Evolutionary conservation across 768 basidiomycete genomes (phyloP).

Genomic region (Pisolithus albus): DNA sequence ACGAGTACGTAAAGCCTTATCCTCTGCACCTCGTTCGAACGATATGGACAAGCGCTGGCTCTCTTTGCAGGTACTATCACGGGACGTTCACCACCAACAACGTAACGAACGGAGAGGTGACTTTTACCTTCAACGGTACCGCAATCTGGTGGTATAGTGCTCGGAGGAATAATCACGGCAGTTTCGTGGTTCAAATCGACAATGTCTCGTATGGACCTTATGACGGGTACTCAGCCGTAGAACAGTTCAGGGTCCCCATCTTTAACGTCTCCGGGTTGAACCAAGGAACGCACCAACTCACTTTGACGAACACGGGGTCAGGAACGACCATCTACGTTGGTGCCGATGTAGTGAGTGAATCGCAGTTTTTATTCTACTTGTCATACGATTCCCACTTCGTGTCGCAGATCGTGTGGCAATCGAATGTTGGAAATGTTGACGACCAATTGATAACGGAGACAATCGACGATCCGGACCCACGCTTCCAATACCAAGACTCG

Average conservation of each 20-base stretch:
- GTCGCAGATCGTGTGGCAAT: slow-evolving; percentile 22
- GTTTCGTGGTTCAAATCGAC: slow-evolving; percentile 39
- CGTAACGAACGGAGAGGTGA: slow-evolving; percentile 26
- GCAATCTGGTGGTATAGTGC: slow-evolving; percentile 45
- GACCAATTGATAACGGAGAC: slow-evolving; percentile 14
- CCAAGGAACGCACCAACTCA: slow-evolving; percentile 32
- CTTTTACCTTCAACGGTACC: slow-evolving; percentile 44
- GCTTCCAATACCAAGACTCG: slow-evolving; percentile 31
- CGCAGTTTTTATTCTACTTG: neutral
- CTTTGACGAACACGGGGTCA: slow-evolving; percentile 26
- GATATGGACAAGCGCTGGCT: too few species aligned
- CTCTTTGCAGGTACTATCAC: slow-evolving; percentile 29
- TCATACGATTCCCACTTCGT: neutral
- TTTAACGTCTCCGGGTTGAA: slow-evolving; percentile 30
- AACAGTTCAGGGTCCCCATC: slow-evolving; percentile 36
- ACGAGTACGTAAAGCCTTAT: slow-evolving; percentile 7
- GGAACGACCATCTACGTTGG: slow-evolving; percentile 31
- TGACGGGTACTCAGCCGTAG: slow-evolving; percentile 24
- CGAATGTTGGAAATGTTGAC: slow-evolving; percentile 13
- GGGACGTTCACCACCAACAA: slow-evolving; percentile 37
- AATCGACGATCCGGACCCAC: slow-evolving; percentile 30
- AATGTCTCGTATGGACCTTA: slow-evolving; percentile 16
- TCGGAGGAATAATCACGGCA: slow-evolving; percentile 41
- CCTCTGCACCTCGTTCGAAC: neutral
- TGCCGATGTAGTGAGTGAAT: slow-evolving; percentile 37